Evolutionary conservation across 2,329 filamentous ascomycete genomes (phyloP), one percentile per base, ranked within the genome.

Genomic region (Neophaeococcomyces aloes): DNA sequence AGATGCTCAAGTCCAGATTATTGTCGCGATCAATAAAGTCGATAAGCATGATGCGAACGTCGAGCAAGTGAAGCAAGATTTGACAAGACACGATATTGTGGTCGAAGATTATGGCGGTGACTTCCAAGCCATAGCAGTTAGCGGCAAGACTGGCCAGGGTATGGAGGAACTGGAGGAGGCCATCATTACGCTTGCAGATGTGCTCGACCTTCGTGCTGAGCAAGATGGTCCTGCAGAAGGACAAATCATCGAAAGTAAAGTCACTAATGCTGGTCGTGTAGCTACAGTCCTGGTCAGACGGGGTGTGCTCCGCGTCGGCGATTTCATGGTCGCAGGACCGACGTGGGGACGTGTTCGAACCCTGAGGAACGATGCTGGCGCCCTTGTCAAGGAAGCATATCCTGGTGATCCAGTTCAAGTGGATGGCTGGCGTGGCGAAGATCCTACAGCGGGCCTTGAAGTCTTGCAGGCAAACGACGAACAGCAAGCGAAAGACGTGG

Each of bases 1-100:
- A 45, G 73, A 76, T 23, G 86, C 91, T 39, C 82, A 83, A 48
- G 91, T 96, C 1, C 89, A 91, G 4, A 89, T 98, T 38, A 94
- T 98, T 46, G 91, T 98, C 39, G 93, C 93, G 13, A 89, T 96
- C 65, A 98, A 91, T 70, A 98, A 98, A 65, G 77, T 94, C 40
- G 91, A 98, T 66, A 94, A 91, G 65, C 78, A 83, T 47, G 82
- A 85, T 47, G 81, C 84, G 4, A 78, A 86, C 40, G 67, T 87
- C 8, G 83, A 95, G 32, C 76, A 78, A 37, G 88, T 96, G 49
- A 96, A 96, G 66, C 72, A 81, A 44, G 91, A 96, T 61, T 78
- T 98, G 18, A 78, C 84, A 7, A 72, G 79, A 2, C 74, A 94
- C 57, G 86, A 84, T 6, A 79, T 98, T 23, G 83, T 94, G 55